A percentile compares a stretch with the other conserved stretches of the same genome.
Evolutionary conservation across 2,329 filamentous ascomycete genomes (phyloP).

Genomic region (Hymenoscyphus fructigenus): DNA sequence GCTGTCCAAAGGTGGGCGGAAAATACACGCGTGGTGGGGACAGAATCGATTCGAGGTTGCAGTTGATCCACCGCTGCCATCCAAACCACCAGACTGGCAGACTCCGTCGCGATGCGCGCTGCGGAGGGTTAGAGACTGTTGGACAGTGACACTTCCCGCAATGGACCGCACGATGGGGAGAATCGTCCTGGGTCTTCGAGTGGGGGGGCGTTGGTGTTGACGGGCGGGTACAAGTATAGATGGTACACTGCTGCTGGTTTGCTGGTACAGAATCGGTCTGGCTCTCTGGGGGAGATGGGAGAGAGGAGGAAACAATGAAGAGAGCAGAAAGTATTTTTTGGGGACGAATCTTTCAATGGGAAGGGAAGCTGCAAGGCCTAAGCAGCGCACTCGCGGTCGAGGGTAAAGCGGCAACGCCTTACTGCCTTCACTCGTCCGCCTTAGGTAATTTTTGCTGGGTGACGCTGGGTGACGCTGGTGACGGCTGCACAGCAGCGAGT

Average conservation of each 20-base stretch:
- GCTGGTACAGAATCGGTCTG: not conserved
- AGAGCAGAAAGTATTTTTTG: not conserved
- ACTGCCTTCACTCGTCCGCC: not conserved
- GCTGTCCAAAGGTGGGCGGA: slow-evolving; percentile 22
- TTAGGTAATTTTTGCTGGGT: slow-evolving; percentile 1
- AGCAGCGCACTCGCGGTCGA: too few species aligned
- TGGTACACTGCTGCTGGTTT: not conserved
- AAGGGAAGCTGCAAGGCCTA: not conserved
- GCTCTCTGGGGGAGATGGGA: not conserved
- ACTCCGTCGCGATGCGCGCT: not conserved
- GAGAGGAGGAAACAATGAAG: not conserved
- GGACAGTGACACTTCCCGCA: slow-evolving; percentile 4
- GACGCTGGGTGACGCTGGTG: not conserved
- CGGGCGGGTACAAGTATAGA: not conserved
- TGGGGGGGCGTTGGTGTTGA: not conserved
- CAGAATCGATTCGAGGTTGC: slow-evolving; percentile 22
- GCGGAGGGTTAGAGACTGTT: not conserved
- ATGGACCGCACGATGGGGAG: not conserved
- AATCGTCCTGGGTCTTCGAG: not conserved
- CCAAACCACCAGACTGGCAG: not conserved
- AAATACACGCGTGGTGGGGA: slow-evolving; percentile 31
- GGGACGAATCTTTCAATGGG: slow-evolving; percentile 1
- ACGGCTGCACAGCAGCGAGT: not conserved
- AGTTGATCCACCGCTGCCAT: slow-evolving; percentile 22
- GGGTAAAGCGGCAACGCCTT: not conserved